Conservation (phyloP, 1,139 yeast species). For the Diutina catenulata region DNA sequence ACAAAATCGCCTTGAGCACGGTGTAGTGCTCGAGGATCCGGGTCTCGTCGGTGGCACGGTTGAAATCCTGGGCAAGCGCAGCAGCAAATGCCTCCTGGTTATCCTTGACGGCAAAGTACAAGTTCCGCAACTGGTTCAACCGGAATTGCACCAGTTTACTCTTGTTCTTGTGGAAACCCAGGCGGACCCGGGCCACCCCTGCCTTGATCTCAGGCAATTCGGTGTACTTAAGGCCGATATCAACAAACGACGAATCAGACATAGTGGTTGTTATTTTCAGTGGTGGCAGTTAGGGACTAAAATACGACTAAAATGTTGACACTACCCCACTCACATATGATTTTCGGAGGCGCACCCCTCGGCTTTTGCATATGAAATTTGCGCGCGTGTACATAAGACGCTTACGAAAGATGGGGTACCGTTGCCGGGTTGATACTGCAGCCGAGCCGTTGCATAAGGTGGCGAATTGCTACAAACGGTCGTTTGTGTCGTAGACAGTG, state of each 20-base stretch:
- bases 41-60: constrained; percentile 53
- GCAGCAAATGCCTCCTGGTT: constrained; percentile 40
- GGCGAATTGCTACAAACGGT: too few relatives aligned
- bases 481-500: too few relatives aligned
- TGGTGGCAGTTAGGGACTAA: too few relatives aligned
- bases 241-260: constrained; percentile 4
- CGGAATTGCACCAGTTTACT: constrained; percentile 47
- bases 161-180: constrained; percentile 20
- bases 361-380: too few relatives aligned
- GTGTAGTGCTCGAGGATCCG: constrained; percentile 43
- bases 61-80: constrained; percentile 57
- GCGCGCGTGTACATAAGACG: too few relatives aligned
- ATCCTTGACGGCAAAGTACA: constrained; percentile 57
- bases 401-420: too few relatives aligned
- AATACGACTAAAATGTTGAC: too few relatives aligned
- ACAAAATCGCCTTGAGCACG: constrained; percentile 43
- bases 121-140: constrained; percentile 50
- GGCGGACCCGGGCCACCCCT: background rate
- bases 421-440: too few relatives aligned
- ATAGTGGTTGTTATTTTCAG: too few relatives aligned
- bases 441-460: too few relatives aligned
- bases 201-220: constrained; percentile 1
- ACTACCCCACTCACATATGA: too few relatives aligned
- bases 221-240: constrained; percentile 4
- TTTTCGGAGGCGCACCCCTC: too few relatives aligned